Evolutionary conservation across 2,329 filamentous ascomycete genomes (phyloP).

Genomic region (Boeremia lycopersici): DNA sequence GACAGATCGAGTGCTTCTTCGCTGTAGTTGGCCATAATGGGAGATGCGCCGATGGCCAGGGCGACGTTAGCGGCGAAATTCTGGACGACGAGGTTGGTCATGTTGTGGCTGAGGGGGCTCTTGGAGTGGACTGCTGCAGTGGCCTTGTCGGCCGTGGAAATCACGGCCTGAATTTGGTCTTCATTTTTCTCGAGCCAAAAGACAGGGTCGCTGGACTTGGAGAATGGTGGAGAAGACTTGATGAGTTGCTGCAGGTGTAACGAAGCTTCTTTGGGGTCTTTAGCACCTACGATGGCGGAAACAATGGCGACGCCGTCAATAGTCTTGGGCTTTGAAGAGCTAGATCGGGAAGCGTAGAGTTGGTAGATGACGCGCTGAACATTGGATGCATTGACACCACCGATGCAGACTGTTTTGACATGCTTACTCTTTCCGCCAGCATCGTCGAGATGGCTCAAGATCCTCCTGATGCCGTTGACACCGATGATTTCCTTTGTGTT

Average conservation of each 20-base stretch:
- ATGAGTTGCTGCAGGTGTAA: slow-evolving; percentile 64
- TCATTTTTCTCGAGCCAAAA: slow-evolving; percentile 28
- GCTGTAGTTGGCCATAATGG: slow-evolving; percentile 92
- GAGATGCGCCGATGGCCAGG: slow-evolving; percentile 80
- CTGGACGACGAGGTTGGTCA: slow-evolving; percentile 96
- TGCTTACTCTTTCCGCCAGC: slow-evolving; percentile 34
- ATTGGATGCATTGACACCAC: slow-evolving; percentile 82
- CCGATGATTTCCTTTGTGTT: slow-evolving; percentile 85
- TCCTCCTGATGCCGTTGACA: slow-evolving; percentile 70
- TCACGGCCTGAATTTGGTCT: slow-evolving; percentile 21
- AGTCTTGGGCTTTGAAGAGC: slow-evolving; percentile 53
- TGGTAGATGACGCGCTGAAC: slow-evolving; percentile 76
- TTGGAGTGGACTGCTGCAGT: slow-evolving; percentile 66
- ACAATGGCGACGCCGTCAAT: slow-evolving; percentile 87
- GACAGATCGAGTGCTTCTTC: slow-evolving; percentile 83
- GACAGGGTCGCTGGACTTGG: slow-evolving; percentile 23
- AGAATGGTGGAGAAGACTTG: slow-evolving; percentile 33
- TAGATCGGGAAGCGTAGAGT: slow-evolving; percentile 53
- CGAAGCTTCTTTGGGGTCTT: slow-evolving; percentile 69
- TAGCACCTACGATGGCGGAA: slow-evolving; percentile 80
- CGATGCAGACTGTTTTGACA: slow-evolving; percentile 75
- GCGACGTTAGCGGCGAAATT: slow-evolving; percentile 94
- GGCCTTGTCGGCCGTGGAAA: slow-evolving; percentile 45
- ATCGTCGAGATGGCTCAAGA: slow-evolving; percentile 66
- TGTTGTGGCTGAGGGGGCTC: slow-evolving; percentile 87